These are phyloP conservation scores for Globisporangium spinosum DNA, from an alignment of 352 stramenopile species.

Conservation along the genomic window DNA sequence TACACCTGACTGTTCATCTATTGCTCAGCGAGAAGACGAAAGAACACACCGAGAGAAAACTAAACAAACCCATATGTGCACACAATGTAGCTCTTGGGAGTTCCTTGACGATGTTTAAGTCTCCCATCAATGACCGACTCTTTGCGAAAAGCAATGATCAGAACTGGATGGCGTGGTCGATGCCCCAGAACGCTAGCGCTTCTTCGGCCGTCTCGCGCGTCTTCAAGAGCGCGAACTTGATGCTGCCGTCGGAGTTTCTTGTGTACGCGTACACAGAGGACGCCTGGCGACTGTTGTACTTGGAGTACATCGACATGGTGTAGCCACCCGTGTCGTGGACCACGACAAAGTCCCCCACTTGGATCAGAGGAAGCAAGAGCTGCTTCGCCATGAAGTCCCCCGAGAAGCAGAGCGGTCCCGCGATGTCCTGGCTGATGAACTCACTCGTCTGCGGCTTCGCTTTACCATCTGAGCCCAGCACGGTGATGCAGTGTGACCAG, in stretches of 20 bases:
- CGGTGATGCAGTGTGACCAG: constrained; percentile 81
- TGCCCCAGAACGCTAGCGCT: constrained; percentile 65
- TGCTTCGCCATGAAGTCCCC: constrained; percentile 88
- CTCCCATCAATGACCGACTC: neutral
- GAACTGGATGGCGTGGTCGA: constrained; percentile 41
- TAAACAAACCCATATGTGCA: neutral
- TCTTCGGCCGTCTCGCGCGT: constrained; percentile 64
- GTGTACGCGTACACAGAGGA: constrained; percentile 66
- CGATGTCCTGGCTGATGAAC: constrained; percentile 80
- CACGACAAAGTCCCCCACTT: constrained; percentile 73
- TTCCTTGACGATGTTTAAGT: neutral
- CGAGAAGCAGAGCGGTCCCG: constrained; percentile 90
- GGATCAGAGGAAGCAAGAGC: constrained; percentile 61
- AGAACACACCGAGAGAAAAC: neutral
- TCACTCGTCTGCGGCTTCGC: constrained; percentile 32
- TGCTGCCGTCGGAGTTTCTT: constrained; percentile 4
- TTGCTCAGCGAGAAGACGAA: neutral
- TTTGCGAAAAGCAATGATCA: constrained; percentile 6
- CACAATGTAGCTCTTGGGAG: neutral
- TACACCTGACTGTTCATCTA: neutral
- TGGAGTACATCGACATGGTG: constrained; percentile 86
- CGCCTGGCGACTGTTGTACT: constrained; percentile 85
- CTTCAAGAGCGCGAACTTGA: constrained; percentile 63
- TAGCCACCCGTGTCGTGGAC: constrained; percentile 88
- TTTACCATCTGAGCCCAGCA: constrained; percentile 50